Evolutionary conservation across 805 yeast genomes (phyloP).

Genomic region (Alloascoidea africana): DNA sequence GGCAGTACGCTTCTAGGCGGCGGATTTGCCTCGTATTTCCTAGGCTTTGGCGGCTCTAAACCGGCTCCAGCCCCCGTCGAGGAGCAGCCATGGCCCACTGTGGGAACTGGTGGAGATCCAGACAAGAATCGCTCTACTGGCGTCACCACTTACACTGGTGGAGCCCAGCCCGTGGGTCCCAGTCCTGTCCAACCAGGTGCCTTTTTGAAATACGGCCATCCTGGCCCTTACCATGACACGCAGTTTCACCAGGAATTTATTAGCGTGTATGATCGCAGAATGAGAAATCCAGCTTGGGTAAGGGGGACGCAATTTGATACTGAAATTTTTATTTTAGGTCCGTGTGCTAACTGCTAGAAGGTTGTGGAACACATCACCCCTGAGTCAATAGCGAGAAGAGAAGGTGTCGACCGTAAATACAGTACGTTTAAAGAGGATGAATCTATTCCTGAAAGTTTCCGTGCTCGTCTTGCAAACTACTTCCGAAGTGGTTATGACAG

Average conservation of each 20-base stretch:
- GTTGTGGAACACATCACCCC: constrained; percentile 77
- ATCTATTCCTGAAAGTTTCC: constrained; percentile 54
- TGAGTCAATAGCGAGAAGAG: constrained; percentile 37
- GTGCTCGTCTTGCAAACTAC: constrained; percentile 70
- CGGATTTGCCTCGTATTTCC: neutral
- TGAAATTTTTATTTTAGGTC: constrained; percentile 2
- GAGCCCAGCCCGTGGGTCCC: constrained; percentile 18
- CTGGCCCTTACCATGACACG: constrained; percentile 87
- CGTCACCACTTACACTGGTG: constrained; percentile 5
- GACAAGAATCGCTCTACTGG: neutral
- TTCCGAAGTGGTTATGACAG: constrained; percentile 93
- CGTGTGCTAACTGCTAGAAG: constrained; percentile 18
- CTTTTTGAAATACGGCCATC: constrained; percentile 85
- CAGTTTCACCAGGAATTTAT: constrained; percentile 62
- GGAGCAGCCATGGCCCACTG: neutral
- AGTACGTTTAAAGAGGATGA: constrained; percentile 85
- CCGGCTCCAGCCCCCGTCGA: neutral
- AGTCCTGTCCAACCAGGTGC: constrained; percentile 58
- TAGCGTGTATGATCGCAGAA: constrained; percentile 73
- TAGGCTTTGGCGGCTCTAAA: neutral
- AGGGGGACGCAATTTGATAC: neutral
- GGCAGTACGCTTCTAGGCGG: neutral
- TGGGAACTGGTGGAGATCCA: neutral
- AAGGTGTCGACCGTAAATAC: constrained; percentile 59
- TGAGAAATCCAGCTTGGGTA: constrained; percentile 68